phyloP scores from a whole-genome alignment of 345 rosid species.

The Murraya koenigii region DNA sequence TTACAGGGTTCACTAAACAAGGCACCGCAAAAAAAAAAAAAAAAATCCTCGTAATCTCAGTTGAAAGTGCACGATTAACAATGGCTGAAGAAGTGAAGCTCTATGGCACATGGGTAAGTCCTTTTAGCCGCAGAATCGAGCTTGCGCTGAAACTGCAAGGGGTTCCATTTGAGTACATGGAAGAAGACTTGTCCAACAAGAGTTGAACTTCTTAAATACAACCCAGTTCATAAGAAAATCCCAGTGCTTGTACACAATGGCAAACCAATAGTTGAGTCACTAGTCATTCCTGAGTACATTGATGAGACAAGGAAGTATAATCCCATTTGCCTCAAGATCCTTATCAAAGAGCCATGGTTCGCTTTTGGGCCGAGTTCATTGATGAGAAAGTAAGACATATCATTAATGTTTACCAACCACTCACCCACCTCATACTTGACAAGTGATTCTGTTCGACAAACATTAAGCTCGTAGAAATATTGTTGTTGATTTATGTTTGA shows the following conservation, averaged over 20 bases:
- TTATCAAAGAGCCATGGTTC: slow-evolving; percentile 36
- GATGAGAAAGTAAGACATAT: slow-evolving; percentile 29
- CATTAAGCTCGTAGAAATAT: not conserved
- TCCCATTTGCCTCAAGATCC: slow-evolving; percentile 45
- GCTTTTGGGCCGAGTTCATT: slow-evolving; percentile 38
- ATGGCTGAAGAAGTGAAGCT: slow-evolving; percentile 9
- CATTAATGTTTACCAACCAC: not conserved
- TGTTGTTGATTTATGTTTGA: not conserved
- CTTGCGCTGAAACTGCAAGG: slow-evolving; percentile 44
- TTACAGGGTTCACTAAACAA: not conserved
- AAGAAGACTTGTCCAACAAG: slow-evolving; percentile 34
- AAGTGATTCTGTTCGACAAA: not conserved
- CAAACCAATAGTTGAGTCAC: slow-evolving; percentile 34
- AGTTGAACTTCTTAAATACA: slow-evolving; percentile 37
- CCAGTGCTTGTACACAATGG: slow-evolving; percentile 48
- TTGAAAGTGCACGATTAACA: not conserved
- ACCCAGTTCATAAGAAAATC: slow-evolving; percentile 39
- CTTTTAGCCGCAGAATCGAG: slow-evolving; percentile 35
- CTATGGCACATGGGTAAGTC: slow-evolving; percentile 21
- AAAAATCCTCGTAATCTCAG: not conserved
- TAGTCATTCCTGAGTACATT: slow-evolving; percentile 39
- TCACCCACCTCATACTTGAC: not conserved
- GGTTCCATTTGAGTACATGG: slow-evolving; percentile 31
- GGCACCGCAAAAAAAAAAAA: not conserved
- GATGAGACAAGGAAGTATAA: slow-evolving; percentile 40